A percentile compares a stretch with the other conserved stretches of the same genome.
Conservation (phyloP, 208 protist genomes). For the Tetramitus jugosus region DNA sequence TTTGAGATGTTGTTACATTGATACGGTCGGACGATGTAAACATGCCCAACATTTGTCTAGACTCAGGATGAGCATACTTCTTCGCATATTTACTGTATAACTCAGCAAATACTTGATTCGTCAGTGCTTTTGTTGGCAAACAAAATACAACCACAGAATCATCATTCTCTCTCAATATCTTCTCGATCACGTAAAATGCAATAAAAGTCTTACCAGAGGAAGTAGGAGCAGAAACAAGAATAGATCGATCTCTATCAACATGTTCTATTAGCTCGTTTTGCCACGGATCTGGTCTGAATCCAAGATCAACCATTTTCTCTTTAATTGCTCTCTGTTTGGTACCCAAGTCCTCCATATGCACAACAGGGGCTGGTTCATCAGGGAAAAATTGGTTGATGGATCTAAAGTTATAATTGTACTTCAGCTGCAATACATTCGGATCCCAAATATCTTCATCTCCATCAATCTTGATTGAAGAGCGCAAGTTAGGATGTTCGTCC, state of each 20-base stretch:
- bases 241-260: background rate
- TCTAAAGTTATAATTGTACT: no score
- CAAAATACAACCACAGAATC: conserved; percentile 14
- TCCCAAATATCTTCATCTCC: no score
- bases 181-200: conserved; percentile 5
- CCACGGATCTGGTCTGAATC: conserved; percentile 26
- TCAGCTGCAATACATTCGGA: no score
- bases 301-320: background rate
- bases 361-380: no score
- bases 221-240: conserved; percentile 15
- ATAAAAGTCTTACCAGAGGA: conserved; percentile 29
- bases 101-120: conserved; percentile 14
- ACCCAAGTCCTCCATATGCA: no score
- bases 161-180: conserved; percentile 4
- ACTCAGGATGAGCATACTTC: no score
- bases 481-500: no score
- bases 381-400: no score
- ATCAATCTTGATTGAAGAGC: no score
- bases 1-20: background rate
- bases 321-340: no score
- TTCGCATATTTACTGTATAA: background rate
- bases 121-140: conserved; percentile 1
- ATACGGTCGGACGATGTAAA: background rate
- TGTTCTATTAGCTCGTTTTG: conserved; percentile 15
- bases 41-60: conserved; percentile 11